phyloP scores from a whole-genome alignment of 768 basidiomycete species.

The Kwoniella newhampshirensis region DNA sequence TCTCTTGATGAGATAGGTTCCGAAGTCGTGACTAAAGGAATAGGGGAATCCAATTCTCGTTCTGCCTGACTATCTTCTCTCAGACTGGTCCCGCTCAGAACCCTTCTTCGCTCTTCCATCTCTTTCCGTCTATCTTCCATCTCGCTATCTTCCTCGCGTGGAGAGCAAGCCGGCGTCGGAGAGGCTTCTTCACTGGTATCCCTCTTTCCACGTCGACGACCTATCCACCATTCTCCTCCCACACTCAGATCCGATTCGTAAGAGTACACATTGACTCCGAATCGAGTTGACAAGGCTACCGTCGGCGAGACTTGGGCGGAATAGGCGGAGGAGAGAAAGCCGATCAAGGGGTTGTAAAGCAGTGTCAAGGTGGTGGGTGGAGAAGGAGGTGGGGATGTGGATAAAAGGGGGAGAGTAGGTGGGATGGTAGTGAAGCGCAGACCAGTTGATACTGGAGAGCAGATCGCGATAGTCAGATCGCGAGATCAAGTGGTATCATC shows the following conservation, averaged over 20 bases:
- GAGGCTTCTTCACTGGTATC: conserved; percentile 4
- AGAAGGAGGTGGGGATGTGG: conserved; percentile 54
- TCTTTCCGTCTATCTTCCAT: not conserved
- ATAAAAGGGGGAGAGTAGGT: conserved; percentile 68
- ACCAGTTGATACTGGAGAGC: conserved; percentile 74
- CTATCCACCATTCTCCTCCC: conserved; percentile 95
- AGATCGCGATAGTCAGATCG: conserved; percentile 1
- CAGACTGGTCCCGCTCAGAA: conserved; percentile 15
- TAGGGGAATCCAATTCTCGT: conserved; percentile 20
- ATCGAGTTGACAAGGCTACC: conserved; percentile 77
- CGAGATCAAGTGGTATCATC: not conserved
- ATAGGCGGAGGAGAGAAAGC: conserved; percentile 87
- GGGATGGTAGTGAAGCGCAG: conserved; percentile 91
- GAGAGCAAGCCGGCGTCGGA: not conserved
- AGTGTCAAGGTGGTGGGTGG: conserved; percentile 94
- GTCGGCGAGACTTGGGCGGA: conserved; percentile 82
- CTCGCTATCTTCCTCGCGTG: not conserved
- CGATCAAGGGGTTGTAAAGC: conserved; percentile 93
- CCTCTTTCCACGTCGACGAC: conserved; percentile 56
- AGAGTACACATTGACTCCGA: conserved; percentile 95
- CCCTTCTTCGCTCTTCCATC: conserved; percentile 7
- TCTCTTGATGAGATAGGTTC: not conserved
- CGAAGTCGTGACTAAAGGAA: conserved; percentile 7
- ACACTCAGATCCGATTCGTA: conserved; percentile 95
- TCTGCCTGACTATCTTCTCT: conserved; percentile 25